Conservation (phyloP, 306 rosid genomes). For the Begonia loranthoides region DNA sequence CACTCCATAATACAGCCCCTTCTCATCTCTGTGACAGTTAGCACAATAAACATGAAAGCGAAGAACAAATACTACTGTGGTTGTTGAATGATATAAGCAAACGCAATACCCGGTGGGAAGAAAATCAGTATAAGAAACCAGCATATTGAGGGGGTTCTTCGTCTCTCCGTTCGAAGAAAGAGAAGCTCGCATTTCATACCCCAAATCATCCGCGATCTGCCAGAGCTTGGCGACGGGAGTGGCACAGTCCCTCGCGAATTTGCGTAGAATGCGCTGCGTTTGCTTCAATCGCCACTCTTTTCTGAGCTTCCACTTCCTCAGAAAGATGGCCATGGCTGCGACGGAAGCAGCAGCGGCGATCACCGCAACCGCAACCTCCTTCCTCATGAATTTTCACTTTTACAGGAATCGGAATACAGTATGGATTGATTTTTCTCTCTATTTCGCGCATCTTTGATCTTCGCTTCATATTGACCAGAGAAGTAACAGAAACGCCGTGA, state of each 20-base stretch:
- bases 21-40: conserved; percentile 42
- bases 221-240: conserved; percentile 41
- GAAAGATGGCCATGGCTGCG: conserved; percentile 11
- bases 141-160: conserved; percentile 28
- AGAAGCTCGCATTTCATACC: conserved; percentile 31
- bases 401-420: too few relatives aligned
- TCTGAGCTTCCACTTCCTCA: conserved; percentile 25
- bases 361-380: conserved; percentile 21
- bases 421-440: too few relatives aligned
- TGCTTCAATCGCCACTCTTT: conserved; percentile 26
- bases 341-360: conserved; percentile 22
- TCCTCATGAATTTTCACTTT: conserved; percentile 19
- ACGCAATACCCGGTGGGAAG: conserved; percentile 45
- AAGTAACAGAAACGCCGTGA: too few relatives aligned
- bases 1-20: conserved; percentile 51
- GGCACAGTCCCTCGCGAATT: conserved; percentile 45
- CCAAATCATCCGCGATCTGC: conserved; percentile 40
- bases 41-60: background rate
- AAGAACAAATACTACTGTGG: background rate
- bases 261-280: conserved; percentile 25
- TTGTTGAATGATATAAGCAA: background rate
- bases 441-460: too few relatives aligned
- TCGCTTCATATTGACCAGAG: too few relatives aligned
- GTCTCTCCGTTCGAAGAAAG: conserved; percentile 19
- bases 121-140: conserved; percentile 34